Evolutionary conservation across 1,284 basidiomycete species (phyloP), one percentile per base, ranked within the genome.

Genomic region (Cerioporus squamosus): DNA sequence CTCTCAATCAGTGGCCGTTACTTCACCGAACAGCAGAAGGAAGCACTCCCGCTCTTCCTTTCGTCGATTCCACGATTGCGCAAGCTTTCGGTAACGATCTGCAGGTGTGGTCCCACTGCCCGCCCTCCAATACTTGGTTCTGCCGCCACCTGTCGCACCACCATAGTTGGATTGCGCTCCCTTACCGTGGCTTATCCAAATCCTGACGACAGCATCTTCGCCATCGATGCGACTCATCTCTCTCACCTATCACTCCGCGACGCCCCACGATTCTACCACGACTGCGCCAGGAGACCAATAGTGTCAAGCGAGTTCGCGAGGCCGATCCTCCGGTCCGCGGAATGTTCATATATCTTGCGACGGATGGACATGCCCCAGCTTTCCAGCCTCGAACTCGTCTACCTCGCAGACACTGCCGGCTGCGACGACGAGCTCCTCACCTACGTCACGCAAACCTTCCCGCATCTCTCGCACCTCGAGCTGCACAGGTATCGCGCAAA

Each of bases 351-450:
- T 79, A 82, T 57, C 78, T 79, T 1, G 64, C 81, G 51, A 74
- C 72, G 0, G 75, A 80, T 57, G 76, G 77, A 0, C 54, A 14
- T 70, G 0, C 77, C 75, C 0, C 74, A 77, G 60, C 65, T 70
- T 0, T 18, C 44, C 6, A 54, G 39, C 33, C 36, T 48, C 31
- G 49, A 79, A 51, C 51, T 47, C n/a, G 45, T 47, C 5, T 47
- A 47, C n/a, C 17, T 29, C 17, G 45, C 17, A 17, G 17, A 29
- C 4, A 18, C 22, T 5, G 45, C 26, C 1, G 45, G 10, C 29
- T 23, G 7, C 5, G 45, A 47, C 45, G 26, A 47, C 29, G 45
- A 47, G n/a, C 29, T 47, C 9, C 45, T 47, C 7, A 33, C 9
- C 5, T 47, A 47, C 18, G 18, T 47, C 29, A 12, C 29, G 5